Evolutionary conservation across 176 grass and related monocot genomes (phyloP).

Genomic region (Cenchrus fungigraminus): DNA sequence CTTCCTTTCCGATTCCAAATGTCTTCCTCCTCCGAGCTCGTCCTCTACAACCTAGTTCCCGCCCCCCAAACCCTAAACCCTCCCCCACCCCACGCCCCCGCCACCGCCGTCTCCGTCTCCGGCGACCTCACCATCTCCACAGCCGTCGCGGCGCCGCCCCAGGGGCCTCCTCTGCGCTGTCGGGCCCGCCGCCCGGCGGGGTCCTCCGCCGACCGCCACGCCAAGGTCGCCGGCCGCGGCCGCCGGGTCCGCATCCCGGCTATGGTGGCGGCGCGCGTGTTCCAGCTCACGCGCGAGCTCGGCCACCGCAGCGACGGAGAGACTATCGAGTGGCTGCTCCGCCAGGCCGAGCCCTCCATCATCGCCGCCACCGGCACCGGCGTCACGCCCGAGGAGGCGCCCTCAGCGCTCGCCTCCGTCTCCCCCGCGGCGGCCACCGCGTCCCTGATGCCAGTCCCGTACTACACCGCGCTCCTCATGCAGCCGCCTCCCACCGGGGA

Average conservation of each 20-base stretch:
- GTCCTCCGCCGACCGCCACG: slow-evolving; percentile 53
- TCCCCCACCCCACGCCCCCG: not conserved
- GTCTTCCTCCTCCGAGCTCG: slow-evolving; percentile 54
- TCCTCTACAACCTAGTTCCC: slow-evolving; percentile 60
- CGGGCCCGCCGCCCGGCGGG: not conserved
- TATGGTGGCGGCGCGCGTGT: slow-evolving; percentile 74
- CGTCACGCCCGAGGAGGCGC: slow-evolving; percentile 61
- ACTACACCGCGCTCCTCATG: too few relatives aligned
- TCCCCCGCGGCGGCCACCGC: slow-evolving; percentile 1
- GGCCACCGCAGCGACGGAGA: slow-evolving; percentile 77
- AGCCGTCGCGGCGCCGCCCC: not conserved
- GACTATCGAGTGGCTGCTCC: slow-evolving; percentile 95
- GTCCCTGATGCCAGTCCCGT: not conserved
- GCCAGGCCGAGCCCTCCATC: slow-evolving; percentile 86
- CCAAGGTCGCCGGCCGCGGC: slow-evolving; percentile 76
- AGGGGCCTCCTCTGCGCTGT: not conserved
- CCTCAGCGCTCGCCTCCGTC: slow-evolving; percentile 41
- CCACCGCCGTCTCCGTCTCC: not conserved
- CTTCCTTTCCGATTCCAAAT: slow-evolving; percentile 10
- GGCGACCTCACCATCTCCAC: slow-evolving; percentile 25
- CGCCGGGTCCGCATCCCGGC: slow-evolving; percentile 81
- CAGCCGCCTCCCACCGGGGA: not conserved
- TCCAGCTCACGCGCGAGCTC: slow-evolving; percentile 90
- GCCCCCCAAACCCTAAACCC: slow-evolving; percentile 54
- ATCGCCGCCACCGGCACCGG: slow-evolving; percentile 82